These are phyloP conservation scores for Geotrichum cucujoidarum DNA, from an alignment of 1,139 yeast species.

Conservation along the genomic window DNA sequence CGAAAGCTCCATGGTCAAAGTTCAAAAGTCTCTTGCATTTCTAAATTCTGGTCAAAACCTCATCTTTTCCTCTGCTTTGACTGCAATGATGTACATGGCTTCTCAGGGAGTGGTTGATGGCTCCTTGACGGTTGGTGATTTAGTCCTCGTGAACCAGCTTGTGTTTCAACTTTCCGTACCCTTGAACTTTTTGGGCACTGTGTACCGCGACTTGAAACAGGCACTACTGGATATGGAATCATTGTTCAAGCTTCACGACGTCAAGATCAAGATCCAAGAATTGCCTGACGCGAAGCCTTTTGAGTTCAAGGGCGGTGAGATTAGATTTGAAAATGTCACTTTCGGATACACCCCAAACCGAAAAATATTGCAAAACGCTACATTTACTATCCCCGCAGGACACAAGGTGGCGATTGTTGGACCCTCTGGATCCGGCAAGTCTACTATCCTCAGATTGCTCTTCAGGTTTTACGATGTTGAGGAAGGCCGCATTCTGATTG, in stretches of 20 bases:
- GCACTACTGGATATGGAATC: slow-evolving; percentile 91
- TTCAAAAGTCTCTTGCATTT: slow-evolving; percentile 87
- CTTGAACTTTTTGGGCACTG: slow-evolving; percentile 87
- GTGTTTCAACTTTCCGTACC: slow-evolving; percentile 96
- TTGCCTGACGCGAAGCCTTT: slow-evolving; percentile 59
- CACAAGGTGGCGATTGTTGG: slow-evolving; percentile 90
- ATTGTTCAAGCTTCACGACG: slow-evolving; percentile 72
- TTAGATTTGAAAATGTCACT: slow-evolving; percentile 82
- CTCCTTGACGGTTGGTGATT: slow-evolving; percentile 82
- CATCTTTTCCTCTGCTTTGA: slow-evolving; percentile 85
- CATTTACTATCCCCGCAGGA: slow-evolving; percentile 87
- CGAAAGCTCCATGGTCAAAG: slow-evolving; percentile 78
- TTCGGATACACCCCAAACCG: slow-evolving; percentile 90
- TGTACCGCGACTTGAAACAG: slow-evolving; percentile 89
- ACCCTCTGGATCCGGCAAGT: slow-evolving; percentile 92
- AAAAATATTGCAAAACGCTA: slow-evolving; percentile 74
- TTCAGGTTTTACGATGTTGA: slow-evolving; percentile 87
- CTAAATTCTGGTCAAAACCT: slow-evolving; percentile 89
- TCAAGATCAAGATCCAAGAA: slow-evolving; percentile 62
- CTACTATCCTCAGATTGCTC: slow-evolving; percentile 76
- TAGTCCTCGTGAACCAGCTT: slow-evolving; percentile 91
- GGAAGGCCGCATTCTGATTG: slow-evolving; percentile 72
- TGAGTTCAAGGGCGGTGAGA: slow-evolving; percentile 57
- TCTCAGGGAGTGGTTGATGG: slow-evolving; percentile 87
- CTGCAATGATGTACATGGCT: slow-evolving; percentile 99